Percentiles rank a stretch among this genome's conserved stretches.
Conservation (phyloP, 805 yeast genomes). For the Suhomyces faveliae region DNA sequence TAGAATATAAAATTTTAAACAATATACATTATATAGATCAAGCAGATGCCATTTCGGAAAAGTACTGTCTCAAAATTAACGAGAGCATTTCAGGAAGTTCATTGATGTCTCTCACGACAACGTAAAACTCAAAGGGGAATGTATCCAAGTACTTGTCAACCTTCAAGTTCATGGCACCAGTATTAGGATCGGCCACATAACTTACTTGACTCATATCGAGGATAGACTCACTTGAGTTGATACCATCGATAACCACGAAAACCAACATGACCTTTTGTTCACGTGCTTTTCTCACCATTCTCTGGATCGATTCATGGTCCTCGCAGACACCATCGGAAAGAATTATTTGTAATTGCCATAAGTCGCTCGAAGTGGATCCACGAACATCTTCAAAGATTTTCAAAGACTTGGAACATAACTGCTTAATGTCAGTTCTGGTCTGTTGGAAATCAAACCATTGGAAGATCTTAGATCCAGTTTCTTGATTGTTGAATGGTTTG, state of each 20-base stretch:
- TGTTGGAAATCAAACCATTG: conserved; percentile 91
- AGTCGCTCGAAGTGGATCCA: conserved; percentile 49
- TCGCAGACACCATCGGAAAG: conserved; percentile 97
- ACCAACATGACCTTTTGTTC: conserved; percentile 93
- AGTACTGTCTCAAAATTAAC: conserved; percentile 86
- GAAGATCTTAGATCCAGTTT: conserved; percentile 80
- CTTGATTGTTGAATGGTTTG: conserved; percentile 70
- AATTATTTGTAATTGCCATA: conserved; percentile 92
- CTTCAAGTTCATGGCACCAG: conserved; percentile 69
- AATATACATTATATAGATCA: not conserved
- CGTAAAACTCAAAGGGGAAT: conserved; percentile 96
- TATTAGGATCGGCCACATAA: conserved; percentile 61
- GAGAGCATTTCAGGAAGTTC: conserved; percentile 93
- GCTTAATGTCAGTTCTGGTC: conserved; percentile 77
- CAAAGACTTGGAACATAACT: conserved; percentile 69
- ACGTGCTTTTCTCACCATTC: conserved; percentile 86
- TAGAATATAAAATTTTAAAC: not conserved
- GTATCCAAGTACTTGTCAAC: conserved; percentile 85
- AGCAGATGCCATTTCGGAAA: conserved; percentile 53
- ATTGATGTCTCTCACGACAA: conserved; percentile 82
- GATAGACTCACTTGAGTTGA: conserved; percentile 79
- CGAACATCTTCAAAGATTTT: conserved; percentile 65
- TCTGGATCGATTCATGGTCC: conserved; percentile 78
- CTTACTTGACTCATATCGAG: conserved; percentile 92
- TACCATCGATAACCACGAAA: conserved; percentile 90